Evolutionary conservation across 2,329 filamentous ascomycete species (phyloP).

Genomic region (Hymenoscyphus albidus): DNA sequence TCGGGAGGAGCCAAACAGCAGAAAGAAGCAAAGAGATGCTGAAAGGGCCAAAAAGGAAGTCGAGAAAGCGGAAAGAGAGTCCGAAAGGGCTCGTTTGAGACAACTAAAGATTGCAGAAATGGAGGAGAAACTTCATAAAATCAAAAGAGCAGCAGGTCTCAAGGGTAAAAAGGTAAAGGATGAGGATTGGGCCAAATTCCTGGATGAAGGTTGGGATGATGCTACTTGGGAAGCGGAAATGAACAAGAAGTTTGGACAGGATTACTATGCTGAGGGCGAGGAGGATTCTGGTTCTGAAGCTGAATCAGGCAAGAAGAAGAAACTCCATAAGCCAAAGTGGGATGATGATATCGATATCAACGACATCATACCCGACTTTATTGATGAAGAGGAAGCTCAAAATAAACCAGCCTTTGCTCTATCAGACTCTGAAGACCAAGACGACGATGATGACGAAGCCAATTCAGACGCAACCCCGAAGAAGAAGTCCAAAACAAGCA

Average conservation of each 20-base stretch:
- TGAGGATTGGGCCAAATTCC: slow-evolving; percentile 77
- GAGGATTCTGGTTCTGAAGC: slow-evolving; percentile 60
- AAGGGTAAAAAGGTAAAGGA: slow-evolving; percentile 63
- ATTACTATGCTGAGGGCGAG: slow-evolving; percentile 76
- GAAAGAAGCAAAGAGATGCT: slow-evolving; percentile 74
- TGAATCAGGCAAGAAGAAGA: slow-evolving; percentile 49
- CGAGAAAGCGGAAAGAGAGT: slow-evolving; percentile 69
- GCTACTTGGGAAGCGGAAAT: slow-evolving; percentile 89
- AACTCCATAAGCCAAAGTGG: slow-evolving; percentile 81
- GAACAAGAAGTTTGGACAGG: slow-evolving; percentile 80
- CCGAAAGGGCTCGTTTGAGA: slow-evolving; percentile 77
- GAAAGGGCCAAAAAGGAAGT: slow-evolving; percentile 75
- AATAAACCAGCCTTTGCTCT: slow-evolving; percentile 52
- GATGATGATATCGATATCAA: slow-evolving; percentile 98
- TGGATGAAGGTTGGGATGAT: slow-evolving; percentile 87
- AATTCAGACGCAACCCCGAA: slow-evolving; percentile 4
- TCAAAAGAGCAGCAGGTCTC: slow-evolving; percentile 84
- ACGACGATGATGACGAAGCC: slow-evolving; percentile 35
- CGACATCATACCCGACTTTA: slow-evolving; percentile 83
- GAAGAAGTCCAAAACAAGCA: slow-evolving; percentile 58
- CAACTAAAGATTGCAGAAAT: slow-evolving; percentile 90
- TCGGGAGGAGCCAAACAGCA: slow-evolving; percentile 71
- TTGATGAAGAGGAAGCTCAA: slow-evolving; percentile 51
- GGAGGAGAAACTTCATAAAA: slow-evolving; percentile 78
- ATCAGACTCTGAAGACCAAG: slow-evolving; percentile 49